phyloP scores from a whole-genome alignment of 2,329 filamentous ascomycete species.

The Diaporthe aspalathi region DNA sequence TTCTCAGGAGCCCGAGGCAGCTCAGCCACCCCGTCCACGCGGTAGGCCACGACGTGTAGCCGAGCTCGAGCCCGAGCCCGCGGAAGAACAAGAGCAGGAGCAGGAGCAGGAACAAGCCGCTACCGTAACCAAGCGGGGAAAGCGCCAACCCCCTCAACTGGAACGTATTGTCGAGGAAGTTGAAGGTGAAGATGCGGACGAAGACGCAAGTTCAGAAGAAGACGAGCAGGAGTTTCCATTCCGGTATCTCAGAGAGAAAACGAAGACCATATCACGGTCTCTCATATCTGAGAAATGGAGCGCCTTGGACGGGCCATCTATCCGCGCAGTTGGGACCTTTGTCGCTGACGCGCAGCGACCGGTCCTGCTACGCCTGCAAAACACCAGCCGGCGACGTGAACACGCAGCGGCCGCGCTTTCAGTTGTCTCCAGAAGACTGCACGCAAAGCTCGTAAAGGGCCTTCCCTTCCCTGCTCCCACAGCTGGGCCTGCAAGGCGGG shows the following conservation, averaged over 20 bases:
- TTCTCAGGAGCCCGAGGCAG: slow-evolving; percentile 1
- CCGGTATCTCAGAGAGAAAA: slow-evolving; percentile 63
- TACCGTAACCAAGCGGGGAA: slow-evolving; percentile 1
- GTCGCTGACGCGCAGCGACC: slow-evolving; percentile 70
- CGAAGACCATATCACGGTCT: slow-evolving; percentile 67
- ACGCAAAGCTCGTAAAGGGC: slow-evolving; percentile 67
- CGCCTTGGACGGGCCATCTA: slow-evolving; percentile 64
- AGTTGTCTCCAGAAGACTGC: slow-evolving; percentile 65
- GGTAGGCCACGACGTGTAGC: neutral
- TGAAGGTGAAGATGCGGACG: slow-evolving; percentile 1
- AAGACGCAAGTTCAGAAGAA: slow-evolving; percentile 23
- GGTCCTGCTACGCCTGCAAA: slow-evolving; percentile 67
- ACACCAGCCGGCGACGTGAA: slow-evolving; percentile 59
- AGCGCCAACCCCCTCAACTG: neutral
- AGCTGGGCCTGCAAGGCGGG: slow-evolving; percentile 34
- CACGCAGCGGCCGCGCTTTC: slow-evolving; percentile 68
- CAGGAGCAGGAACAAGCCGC: slow-evolving; percentile 11
- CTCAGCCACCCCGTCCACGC: slow-evolving; percentile 1
- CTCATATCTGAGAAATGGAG: slow-evolving; percentile 78
- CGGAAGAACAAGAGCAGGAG: slow-evolving; percentile 38
- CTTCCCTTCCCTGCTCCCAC: slow-evolving; percentile 74
- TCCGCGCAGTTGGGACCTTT: slow-evolving; percentile 66
- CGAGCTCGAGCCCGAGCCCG: neutral
- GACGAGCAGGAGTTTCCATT: slow-evolving; percentile 51
- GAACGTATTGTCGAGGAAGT: slow-evolving; percentile 19